A percentile compares a stretch with the other conserved stretches of the same genome.
Conservation (phyloP, 192 early-diverging fungal genomes). For the Rhizoclosmatium sp. region DNA sequence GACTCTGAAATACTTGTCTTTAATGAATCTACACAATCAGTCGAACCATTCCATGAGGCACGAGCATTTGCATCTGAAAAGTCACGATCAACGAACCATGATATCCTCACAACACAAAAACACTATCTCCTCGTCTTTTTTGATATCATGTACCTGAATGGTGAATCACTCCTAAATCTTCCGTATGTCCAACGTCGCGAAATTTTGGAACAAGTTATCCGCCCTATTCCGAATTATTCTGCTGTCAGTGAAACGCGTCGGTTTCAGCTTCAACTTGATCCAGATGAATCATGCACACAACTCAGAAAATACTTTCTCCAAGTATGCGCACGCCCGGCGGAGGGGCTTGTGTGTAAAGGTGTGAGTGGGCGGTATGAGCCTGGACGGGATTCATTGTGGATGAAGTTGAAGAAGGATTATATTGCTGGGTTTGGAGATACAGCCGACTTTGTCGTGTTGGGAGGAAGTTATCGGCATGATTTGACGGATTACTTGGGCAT, state of each 20-base stretch:
- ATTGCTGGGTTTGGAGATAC: constrained; percentile 37
- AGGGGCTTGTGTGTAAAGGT: constrained; percentile 34
- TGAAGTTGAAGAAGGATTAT: constrained; percentile 37
- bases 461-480: constrained; percentile 30
- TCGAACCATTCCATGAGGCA: constrained; percentile 27
- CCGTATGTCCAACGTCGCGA: constrained; percentile 21
- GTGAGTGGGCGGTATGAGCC: constrained; percentile 13
- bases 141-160: constrained; percentile 29
- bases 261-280: not conserved
- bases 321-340: constrained; percentile 29
- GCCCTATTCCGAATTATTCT: constrained; percentile 10
- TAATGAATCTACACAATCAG: constrained; percentile 11
- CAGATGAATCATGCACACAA: constrained; percentile 1
- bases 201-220: constrained; percentile 18
- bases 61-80: constrained; percentile 24
- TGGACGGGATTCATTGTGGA: constrained; percentile 20
- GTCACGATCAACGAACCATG: not conserved
- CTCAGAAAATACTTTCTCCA: constrained; percentile 16
- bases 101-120: not conserved
- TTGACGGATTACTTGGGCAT: constrained; percentile 23
- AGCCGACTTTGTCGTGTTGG: constrained; percentile 26
- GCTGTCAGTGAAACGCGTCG: constrained; percentile 16
- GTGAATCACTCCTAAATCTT: not conserved
- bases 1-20: constrained; percentile 27
- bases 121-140: constrained; percentile 29